These are phyloP conservation scores for Geosmithia morbida DNA, from an alignment of 2,329 filamentous ascomycete species.

Conservation along the genomic window DNA sequence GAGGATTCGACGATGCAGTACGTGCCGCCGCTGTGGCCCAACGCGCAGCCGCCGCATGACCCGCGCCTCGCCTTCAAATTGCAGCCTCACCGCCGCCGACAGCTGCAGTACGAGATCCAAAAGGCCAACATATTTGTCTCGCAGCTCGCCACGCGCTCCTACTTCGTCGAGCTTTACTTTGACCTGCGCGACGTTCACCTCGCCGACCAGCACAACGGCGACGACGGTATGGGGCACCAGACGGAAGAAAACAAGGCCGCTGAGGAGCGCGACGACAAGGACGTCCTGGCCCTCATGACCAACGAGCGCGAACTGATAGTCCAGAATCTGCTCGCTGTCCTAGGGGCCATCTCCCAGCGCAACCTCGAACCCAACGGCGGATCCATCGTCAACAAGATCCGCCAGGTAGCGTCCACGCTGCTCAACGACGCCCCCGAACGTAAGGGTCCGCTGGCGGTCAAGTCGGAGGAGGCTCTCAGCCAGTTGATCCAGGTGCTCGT, in stretches of 20 bases:
- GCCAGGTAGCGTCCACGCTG: conserved; percentile 68
- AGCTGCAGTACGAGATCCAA: conserved; percentile 73
- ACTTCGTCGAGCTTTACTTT: conserved; percentile 78
- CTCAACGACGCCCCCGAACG: conserved; percentile 42
- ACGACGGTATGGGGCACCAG: conserved; percentile 13
- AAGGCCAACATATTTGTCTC: conserved; percentile 83
- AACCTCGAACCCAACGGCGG: conserved; percentile 63
- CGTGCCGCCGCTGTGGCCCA: conserved; percentile 33
- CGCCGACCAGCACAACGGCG: conserved; percentile 22
- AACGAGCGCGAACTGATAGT: conserved; percentile 71
- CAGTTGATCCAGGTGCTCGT: conserved; percentile 63
- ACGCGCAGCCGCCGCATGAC: conserved; percentile 31
- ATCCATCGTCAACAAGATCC: conserved; percentile 69
- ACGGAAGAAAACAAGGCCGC: conserved; percentile 20
- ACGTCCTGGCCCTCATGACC: conserved; percentile 50
- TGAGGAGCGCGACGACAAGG: conserved; percentile 24
- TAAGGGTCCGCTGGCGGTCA: conserved; percentile 32
- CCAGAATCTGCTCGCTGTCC: conserved; percentile 59
- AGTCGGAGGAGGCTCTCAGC: conserved; percentile 56
- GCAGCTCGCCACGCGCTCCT: conserved; percentile 67
- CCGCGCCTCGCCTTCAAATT: conserved; percentile 32
- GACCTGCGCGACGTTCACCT: conserved; percentile 55
- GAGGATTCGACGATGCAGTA: conserved; percentile 35
- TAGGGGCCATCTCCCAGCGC: conserved; percentile 66
- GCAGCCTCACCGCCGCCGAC: conserved; percentile 34